Conservation (phyloP, 768 basidiomycete genomes). For the Lactarius quietus region DNA sequence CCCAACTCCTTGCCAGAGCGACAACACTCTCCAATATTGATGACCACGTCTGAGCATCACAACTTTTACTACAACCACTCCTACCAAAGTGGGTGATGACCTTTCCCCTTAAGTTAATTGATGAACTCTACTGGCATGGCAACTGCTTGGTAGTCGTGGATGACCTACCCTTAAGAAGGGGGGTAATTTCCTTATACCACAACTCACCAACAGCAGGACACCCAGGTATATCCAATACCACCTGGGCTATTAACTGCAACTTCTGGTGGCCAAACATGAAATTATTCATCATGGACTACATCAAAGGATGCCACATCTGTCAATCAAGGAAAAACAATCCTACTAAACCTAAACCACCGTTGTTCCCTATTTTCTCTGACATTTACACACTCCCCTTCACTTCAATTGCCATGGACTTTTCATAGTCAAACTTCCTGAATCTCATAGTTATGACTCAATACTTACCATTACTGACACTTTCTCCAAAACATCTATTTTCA, state of each 20-base stretch:
- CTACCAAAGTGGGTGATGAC: fast-evolving
- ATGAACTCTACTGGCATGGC: neutral
- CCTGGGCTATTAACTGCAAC: neutral
- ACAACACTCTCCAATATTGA: neutral
- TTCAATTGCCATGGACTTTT: neutral
- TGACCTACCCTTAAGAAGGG: neutral
- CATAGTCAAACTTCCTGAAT: neutral
- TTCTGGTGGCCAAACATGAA: neutral
- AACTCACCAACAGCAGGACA: neutral
- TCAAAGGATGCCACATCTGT: neutral
- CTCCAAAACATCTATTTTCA: no score
- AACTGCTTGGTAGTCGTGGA: neutral
- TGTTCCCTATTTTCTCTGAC: neutral
- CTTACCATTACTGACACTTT: neutral
- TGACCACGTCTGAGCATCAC: neutral
- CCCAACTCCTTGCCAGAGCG: neutral
- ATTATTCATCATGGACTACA: neutral
- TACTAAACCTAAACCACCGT: neutral
- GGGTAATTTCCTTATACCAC: neutral
- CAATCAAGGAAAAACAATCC: neutral
- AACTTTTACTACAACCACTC: neutral
- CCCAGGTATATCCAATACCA: neutral
- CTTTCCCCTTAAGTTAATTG: fast-evolving
- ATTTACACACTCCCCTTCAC: neutral
- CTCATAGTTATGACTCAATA: fast-evolving